These are phyloP conservation scores for Plantago major DNA, from an alignment of 257 asterid species.

Conservation along the genomic window DNA sequence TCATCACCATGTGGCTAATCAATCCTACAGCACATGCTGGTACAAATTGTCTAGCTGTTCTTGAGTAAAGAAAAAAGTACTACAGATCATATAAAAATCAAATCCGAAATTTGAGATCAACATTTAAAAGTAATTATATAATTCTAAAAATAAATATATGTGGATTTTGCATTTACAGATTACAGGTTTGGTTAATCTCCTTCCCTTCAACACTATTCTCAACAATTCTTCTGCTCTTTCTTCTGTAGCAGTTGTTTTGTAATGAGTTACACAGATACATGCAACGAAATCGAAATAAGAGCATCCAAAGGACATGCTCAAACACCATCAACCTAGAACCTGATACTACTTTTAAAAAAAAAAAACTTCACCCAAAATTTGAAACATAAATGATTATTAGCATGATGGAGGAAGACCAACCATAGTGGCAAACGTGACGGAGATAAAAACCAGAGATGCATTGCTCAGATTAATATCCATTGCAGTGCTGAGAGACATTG, in stretches of 20 bases:
- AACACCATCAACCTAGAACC: conserved; percentile 13
- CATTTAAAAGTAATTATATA: too few species aligned
- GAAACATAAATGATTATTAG: conserved; percentile 7
- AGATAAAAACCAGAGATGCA: conserved; percentile 92
- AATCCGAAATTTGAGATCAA: background rate
- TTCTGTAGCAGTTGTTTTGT: conserved; percentile 1
- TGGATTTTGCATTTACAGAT: too few species aligned
- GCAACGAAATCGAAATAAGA: conserved; percentile 8
- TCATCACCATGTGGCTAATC: too few species aligned
- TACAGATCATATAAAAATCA: background rate
- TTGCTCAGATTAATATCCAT: conserved; percentile 98
- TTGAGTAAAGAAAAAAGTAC: too few species aligned
- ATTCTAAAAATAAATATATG: too few species aligned
- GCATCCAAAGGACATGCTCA: conserved; percentile 14
- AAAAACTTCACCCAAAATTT: conserved; percentile 12
- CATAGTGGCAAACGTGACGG: conserved; percentile 99
- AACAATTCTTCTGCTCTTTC: background rate
- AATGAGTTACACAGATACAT: too few species aligned
- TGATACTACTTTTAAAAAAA: background rate
- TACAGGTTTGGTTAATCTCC: too few species aligned
- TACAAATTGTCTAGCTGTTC: too few species aligned
- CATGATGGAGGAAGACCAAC: conserved; percentile 47
- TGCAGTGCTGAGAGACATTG: conserved; percentile 96
- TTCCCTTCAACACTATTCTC: too few species aligned
- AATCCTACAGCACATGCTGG: too few species aligned